Evolutionary conservation across 768 basidiomycete species (phyloP).

Genomic region (Suillus bovinus): DNA sequence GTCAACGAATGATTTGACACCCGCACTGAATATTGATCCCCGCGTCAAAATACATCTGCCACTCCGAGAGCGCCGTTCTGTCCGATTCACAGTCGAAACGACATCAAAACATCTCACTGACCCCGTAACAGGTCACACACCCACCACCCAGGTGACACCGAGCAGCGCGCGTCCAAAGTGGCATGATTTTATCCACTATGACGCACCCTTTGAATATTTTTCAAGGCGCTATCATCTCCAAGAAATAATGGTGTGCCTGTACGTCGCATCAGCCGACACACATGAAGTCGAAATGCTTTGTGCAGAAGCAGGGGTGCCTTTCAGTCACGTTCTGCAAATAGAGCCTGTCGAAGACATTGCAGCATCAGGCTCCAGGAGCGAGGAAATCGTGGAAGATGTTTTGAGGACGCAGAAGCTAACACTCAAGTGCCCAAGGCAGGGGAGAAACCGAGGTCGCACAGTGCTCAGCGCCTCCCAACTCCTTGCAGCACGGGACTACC

Average conservation of each 20-base stretch:
- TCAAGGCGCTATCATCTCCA: slow-evolving; percentile 12
- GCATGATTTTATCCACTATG: background rate
- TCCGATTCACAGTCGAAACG: slow-evolving; percentile 12
- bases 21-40: background rate
- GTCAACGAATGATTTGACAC: background rate
- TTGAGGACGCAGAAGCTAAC: slow-evolving; percentile 4
- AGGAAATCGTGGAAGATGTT: background rate
- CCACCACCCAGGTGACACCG: background rate
- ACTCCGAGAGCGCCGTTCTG: slow-evolving; percentile 16
- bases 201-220: background rate
- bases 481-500: slow-evolving; percentile 43
- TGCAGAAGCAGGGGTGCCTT: slow-evolving; percentile 12
- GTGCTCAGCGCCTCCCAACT: slow-evolving; percentile 37
- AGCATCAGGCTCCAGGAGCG: background rate
- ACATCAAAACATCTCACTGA: slow-evolving; percentile 10
- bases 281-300: slow-evolving; percentile 15
- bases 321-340: slow-evolving; percentile 25
- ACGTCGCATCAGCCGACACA: slow-evolving; percentile 21
- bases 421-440: slow-evolving; percentile 1
- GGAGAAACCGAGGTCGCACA: slow-evolving; percentile 10
- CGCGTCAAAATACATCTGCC: background rate
- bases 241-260: slow-evolving; percentile 16
- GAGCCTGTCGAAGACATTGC: background rate
- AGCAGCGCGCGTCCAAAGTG: slow-evolving; percentile 4
- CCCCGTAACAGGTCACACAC: background rate